Conservation (phyloP, 2,329 filamentous ascomycete species). For the Aspergillus sp. region DNA sequence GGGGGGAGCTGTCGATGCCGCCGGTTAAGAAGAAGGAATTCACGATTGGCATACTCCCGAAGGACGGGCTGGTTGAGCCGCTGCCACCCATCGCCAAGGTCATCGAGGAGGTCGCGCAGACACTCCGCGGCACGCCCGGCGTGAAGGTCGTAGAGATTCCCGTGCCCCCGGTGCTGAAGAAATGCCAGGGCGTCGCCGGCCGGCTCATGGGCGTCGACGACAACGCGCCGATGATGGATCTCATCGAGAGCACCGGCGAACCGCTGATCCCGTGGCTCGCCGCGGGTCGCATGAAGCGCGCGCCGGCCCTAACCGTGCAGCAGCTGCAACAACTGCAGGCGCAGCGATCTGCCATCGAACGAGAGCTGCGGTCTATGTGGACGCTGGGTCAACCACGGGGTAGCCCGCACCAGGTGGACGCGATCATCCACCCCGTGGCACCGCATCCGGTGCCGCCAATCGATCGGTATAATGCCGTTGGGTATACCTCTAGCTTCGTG, state of each 20-base stretch:
- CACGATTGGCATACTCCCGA: constrained; percentile 38
- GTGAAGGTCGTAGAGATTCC: constrained; percentile 54
- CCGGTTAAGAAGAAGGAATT: constrained; percentile 11
- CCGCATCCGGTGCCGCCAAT: constrained; percentile 56
- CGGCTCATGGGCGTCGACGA: constrained; percentile 54
- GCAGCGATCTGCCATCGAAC: constrained; percentile 45
- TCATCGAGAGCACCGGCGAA: constrained; percentile 49
- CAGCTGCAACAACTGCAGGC: constrained; percentile 48
- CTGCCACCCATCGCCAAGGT: constrained; percentile 34
- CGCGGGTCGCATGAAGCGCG: constrained; percentile 40
- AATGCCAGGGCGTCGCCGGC: constrained; percentile 50
- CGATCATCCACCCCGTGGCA: constrained; percentile 55
- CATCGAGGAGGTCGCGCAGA: constrained; percentile 31
- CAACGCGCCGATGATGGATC: constrained; percentile 47
- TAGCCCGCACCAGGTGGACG: constrained; percentile 41
- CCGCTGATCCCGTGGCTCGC: constrained; percentile 54
- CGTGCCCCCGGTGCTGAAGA: constrained; percentile 44
- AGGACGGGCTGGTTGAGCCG: constrained; percentile 29
- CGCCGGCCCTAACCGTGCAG: constrained; percentile 39
- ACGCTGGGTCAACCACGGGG: constrained; percentile 12
- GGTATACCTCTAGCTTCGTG: constrained; percentile 56
- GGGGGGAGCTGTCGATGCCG: constrained; percentile 15
- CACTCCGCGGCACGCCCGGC: constrained; percentile 28
- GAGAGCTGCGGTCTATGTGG: constrained; percentile 53
- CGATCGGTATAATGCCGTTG: constrained; percentile 55